phyloP scores from a whole-genome alignment of 2,329 filamentous ascomycete species.

The Phaeosphaeria sp. region DNA sequence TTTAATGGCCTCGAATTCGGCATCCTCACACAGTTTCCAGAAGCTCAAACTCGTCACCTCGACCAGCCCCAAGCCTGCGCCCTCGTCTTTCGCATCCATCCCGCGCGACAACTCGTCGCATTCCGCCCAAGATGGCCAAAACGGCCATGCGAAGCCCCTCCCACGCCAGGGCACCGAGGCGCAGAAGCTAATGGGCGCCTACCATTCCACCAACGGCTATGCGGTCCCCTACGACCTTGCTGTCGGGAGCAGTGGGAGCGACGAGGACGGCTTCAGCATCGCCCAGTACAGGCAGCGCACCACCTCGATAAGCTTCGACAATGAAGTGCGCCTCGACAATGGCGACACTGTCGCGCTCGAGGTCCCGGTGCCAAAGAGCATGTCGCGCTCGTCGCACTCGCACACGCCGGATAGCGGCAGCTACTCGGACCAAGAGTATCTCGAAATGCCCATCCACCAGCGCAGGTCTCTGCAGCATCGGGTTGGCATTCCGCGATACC shows the following conservation, averaged over 20 bases:
- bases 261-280: slow-evolving; percentile 32
- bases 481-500: slow-evolving; percentile 38
- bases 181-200: slow-evolving; percentile 25
- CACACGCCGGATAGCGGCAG: slow-evolving; percentile 36
- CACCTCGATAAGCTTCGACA: slow-evolving; percentile 51
- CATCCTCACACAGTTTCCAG: slow-evolving; percentile 51
- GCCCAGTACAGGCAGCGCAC: slow-evolving; percentile 41
- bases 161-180: slow-evolving; percentile 26
- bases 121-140: slow-evolving; percentile 30
- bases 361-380: slow-evolving; percentile 45
- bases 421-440: slow-evolving; percentile 42
- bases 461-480: slow-evolving; percentile 31
- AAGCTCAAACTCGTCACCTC: slow-evolving; percentile 52
- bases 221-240: slow-evolving; percentile 27
- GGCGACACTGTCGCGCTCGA: slow-evolving; percentile 48
- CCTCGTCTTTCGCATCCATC: slow-evolving; percentile 48
- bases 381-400: slow-evolving; percentile 23
- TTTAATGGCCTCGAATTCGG: slow-evolving; percentile 49
- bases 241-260: slow-evolving; percentile 34
- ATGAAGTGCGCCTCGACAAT: slow-evolving; percentile 49
- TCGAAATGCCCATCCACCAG: slow-evolving; percentile 37
- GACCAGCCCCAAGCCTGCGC: slow-evolving; percentile 40
- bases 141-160: slow-evolving; percentile 30
- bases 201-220: slow-evolving; percentile 25
- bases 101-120: slow-evolving; percentile 36